Base-by-base conservation (phyloP, 2,329 filamentous ascomycete species). In the Dothistroma septosporum region DNA sequence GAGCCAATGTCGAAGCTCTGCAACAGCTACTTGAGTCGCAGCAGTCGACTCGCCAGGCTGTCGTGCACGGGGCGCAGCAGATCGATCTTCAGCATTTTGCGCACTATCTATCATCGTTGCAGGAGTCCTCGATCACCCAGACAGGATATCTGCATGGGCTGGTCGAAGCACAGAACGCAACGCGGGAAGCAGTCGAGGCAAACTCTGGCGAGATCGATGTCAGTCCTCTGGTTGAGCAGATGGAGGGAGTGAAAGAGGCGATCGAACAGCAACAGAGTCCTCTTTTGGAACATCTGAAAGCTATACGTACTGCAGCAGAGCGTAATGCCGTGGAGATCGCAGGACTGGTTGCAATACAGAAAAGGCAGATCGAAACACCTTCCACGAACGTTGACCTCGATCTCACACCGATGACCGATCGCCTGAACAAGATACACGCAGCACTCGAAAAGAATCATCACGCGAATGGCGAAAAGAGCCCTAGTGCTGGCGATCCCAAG, bases 371-470 rank as follows among this genome's bases (percentile, higher is more conserved):
- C 6, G 31, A 41, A 14, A 37, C n/a, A 7, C 11, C 33, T 21
- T 19, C 22, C 11, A 47, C 58, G 16, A 49, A 44, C 57, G 50
- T 33, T 7, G 62, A 63, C 16, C 65, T 69, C 41, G 68, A 70
- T 46, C 61, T 69, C 47, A 64, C 59, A n/a, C 68, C 68, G 1
- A 62, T 69, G n/a, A 70, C 66, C 14, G 66, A 70, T 2, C 65
- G 66, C 4, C 53, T 70, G 10, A 62, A 64, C 31, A 61, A 64
- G 32, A 68, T 70, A 48, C 64, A 69, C 22, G 52, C 50, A 6
- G 57, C 62, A 7, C 50, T 70, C 9, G 65, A 68, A 47, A 59
- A 65, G 50, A 33, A 62, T 64, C 44, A 54, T 54, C 48, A 53
- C 32, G 47, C 53, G 49, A 21, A 41, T 55, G 12, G 48, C 46